Conservation (phyloP, 768 basidiomycete species). For the Boletellus sp. region DNA sequence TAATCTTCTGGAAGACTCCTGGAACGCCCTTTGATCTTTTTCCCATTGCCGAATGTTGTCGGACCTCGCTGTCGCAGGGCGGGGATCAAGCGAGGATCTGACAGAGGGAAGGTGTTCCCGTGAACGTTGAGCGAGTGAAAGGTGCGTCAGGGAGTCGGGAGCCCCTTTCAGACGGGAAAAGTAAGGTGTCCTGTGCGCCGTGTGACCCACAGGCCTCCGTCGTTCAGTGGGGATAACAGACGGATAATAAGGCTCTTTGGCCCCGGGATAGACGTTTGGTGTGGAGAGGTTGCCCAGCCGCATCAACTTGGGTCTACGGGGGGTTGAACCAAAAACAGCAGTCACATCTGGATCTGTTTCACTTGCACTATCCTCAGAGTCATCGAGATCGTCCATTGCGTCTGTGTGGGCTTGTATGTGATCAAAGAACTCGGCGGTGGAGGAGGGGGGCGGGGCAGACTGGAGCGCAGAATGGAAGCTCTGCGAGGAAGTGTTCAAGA, state of each 20-base stretch:
- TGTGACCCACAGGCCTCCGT: conserved; percentile 52
- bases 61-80: conserved; percentile 12
- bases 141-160: conserved; percentile 30
- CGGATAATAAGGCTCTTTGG: conserved; percentile 35
- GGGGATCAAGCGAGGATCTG: conserved; percentile 9
- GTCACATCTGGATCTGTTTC: conserved; percentile 39
- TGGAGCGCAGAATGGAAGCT: conserved; percentile 45
- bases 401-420: conserved; percentile 65
- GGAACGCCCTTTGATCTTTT: conserved; percentile 33
- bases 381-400: conserved; percentile 71
- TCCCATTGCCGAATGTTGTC: conserved; percentile 30
- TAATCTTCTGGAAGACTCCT: conserved; percentile 60
- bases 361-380: conserved; percentile 44
- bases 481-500: conserved; percentile 46
- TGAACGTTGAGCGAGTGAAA: conserved; percentile 38
- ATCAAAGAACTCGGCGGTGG: conserved; percentile 74
- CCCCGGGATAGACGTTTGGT: conserved; percentile 52
- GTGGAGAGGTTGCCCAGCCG: conserved; percentile 65
- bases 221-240: conserved; percentile 35
- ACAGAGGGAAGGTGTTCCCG: conserved; percentile 36
- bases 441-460: conserved; percentile 61
- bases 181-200: conserved; percentile 40
- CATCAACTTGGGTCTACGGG: conserved; percentile 47
- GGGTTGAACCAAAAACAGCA: conserved; percentile 23
- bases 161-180: conserved; percentile 44